Conservation (phyloP, 106 monocot genomes). For the Amphibolis antarctica region DNA sequence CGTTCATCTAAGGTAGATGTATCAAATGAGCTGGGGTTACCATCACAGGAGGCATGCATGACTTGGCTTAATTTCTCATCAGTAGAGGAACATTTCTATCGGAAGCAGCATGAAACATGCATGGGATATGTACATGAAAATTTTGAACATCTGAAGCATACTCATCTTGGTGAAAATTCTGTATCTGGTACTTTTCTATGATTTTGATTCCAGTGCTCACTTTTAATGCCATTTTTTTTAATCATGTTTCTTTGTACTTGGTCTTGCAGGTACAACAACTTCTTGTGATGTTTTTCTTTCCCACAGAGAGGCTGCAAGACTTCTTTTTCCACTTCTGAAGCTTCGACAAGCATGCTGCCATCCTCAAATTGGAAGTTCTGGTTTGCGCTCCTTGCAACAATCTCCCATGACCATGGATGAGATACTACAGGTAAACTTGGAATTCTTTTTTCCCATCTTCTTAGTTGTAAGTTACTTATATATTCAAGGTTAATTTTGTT, state of each 20-base stretch:
- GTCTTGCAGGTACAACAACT: slow-evolving; percentile 29
- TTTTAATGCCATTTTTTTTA: not conserved
- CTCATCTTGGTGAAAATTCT: slow-evolving; percentile 12
- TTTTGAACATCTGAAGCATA: slow-evolving; percentile 48
- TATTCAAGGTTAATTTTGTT: not conserved
- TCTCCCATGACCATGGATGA: slow-evolving; percentile 96
- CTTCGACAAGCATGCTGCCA: slow-evolving; percentile 99
- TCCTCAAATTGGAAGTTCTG: slow-evolving; percentile 97
- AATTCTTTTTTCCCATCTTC: not conserved
- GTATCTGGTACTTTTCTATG: slow-evolving; percentile 16
- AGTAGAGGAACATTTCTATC: slow-evolving; percentile 96
- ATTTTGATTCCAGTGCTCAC: not conserved
- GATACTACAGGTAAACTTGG: slow-evolving; percentile 58
- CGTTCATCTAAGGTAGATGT: slow-evolving; percentile 93
- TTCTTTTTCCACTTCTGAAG: slow-evolving; percentile 72
- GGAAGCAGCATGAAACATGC: slow-evolving; percentile 88
- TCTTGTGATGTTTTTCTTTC: slow-evolving; percentile 44
- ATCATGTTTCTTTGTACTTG: not conserved
- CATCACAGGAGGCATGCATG: slow-evolving; percentile 66
- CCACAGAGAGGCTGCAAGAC: slow-evolving; percentile 49
- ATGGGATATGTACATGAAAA: slow-evolving; percentile 60
- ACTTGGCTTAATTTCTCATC: slow-evolving; percentile 78
- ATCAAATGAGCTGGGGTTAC: slow-evolving; percentile 72
- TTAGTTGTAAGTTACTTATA: not conserved
- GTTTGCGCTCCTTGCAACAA: slow-evolving; percentile 79